A percentile compares a stretch with the other conserved stretches of the same genome.
Conservation (phyloP, 768 basidiomycete species). For the Suillus brevipes region DNA sequence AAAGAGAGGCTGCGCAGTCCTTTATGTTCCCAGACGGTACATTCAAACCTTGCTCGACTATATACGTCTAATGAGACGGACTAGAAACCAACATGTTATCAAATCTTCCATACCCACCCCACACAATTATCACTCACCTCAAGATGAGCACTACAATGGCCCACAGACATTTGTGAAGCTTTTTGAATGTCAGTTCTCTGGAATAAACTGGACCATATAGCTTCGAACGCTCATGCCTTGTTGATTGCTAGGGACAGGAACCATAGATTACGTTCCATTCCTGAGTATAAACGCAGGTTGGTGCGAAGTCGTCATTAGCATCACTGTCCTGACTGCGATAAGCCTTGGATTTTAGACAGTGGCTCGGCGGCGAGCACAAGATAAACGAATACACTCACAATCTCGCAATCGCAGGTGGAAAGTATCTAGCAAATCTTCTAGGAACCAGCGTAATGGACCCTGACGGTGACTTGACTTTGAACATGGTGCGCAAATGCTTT, state of each 20-base stretch:
- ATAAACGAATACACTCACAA: conserved; percentile 72
- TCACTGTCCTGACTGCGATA: conserved; percentile 8
- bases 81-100: conserved; percentile 65
- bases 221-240: not conserved
- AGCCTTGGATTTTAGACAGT: conserved; percentile 74
- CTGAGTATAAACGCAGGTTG: conserved; percentile 57
- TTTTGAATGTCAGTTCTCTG: conserved; percentile 40
- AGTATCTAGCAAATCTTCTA: conserved; percentile 54
- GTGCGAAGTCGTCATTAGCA: conserved; percentile 8
- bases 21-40: conserved; percentile 72
- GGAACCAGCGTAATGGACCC: conserved; percentile 66
- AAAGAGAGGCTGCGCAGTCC: conserved; percentile 64
- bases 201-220: not conserved
- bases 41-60: not conserved
- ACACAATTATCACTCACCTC: conserved; percentile 49
- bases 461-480: conserved; percentile 57
- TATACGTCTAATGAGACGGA: not conserved
- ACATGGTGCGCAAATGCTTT: conserved; percentile 52
- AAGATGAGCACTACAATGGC: conserved; percentile 31
- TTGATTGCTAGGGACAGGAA: conserved; percentile 55
- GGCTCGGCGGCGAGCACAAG: conserved; percentile 72
- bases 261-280: conserved; percentile 54
- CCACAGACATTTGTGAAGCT: conserved; percentile 47
- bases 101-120: conserved; percentile 61
- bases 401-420: conserved; percentile 69